Percentiles rank a stretch among this genome's conserved stretches.
phyloP scores from a whole-genome alignment of 768 basidiomycete species.

The Strobilomyces confusus region DNA sequence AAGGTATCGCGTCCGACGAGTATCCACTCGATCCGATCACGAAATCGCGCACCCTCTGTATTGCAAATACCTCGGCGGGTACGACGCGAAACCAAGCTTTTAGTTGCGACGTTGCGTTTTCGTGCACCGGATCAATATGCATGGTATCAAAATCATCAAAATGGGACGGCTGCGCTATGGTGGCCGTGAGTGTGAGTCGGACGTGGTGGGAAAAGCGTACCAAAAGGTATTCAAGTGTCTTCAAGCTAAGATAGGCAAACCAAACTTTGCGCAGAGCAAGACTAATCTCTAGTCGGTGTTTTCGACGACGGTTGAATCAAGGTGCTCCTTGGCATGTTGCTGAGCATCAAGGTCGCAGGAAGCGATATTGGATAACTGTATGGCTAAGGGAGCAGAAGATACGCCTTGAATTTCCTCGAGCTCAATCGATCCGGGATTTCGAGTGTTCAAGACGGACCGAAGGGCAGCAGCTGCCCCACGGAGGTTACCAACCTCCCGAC shows the following conservation, averaged over 20 bases:
- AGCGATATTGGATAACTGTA: constrained; percentile 68
- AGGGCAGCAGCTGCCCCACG: too few species aligned
- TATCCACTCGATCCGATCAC: background rate
- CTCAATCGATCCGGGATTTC: too few species aligned
- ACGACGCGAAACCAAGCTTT: background rate
- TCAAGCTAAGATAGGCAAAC: constrained; percentile 21
- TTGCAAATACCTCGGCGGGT: background rate
- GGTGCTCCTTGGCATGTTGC: constrained; percentile 67
- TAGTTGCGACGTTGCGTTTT: background rate
- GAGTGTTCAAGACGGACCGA: constrained; percentile 55
- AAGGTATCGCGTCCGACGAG: background rate
- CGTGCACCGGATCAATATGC: background rate
- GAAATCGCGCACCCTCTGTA: background rate
- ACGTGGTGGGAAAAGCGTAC: background rate
- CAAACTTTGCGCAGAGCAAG: constrained; percentile 25
- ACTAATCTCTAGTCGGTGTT: constrained; percentile 35
- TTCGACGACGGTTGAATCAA: too few species aligned
- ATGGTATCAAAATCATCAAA: too few species aligned
- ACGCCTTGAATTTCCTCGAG: too few species aligned
- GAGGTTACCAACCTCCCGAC: constrained; percentile 69
- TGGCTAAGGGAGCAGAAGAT: too few species aligned
- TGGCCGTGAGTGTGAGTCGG: background rate
- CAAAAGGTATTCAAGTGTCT: background rate
- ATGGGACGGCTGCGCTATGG: background rate
- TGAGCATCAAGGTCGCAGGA: constrained; percentile 77